Conservation (phyloP, 805 yeast species). For the Cyberlindnera galapagoensis region DNA sequence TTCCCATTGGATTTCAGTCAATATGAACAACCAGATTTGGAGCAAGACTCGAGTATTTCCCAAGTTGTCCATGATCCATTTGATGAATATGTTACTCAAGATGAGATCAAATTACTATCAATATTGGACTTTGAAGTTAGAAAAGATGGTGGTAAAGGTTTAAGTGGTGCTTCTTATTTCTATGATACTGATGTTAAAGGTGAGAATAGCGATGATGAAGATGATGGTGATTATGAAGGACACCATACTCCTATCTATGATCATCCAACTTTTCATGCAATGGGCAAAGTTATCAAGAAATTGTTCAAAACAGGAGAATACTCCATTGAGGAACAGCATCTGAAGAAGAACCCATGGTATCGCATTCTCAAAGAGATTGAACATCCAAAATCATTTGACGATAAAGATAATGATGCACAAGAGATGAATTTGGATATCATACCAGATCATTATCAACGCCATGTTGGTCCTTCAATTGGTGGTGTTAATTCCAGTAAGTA, state of each 20-base stretch:
- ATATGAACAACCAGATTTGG: conserved; percentile 3
- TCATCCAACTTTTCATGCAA: conserved; percentile 2
- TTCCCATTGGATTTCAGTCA: conserved; percentile 10
- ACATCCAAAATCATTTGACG: neutral
- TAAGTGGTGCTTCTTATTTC: conserved; percentile 11
- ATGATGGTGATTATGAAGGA: conserved; percentile 1
- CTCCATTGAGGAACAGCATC: conserved; percentile 5
- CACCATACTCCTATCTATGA: too few species aligned
- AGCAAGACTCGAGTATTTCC: too few species aligned
- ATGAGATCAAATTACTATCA: conserved; percentile 18
- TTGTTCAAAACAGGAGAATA: conserved; percentile 6
- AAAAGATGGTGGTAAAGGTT: conserved; percentile 6
- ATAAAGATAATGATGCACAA: neutral
- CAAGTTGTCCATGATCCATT: too few species aligned
- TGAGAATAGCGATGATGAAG: conserved; percentile 5
- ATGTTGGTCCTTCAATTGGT: too few species aligned
- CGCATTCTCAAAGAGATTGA: conserved; percentile 13
- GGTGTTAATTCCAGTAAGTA: too few species aligned
- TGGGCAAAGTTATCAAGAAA: neutral
- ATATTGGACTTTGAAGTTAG: conserved; percentile 19
- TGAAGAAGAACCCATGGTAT: conserved; percentile 18
- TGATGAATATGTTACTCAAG: conserved; percentile 9
- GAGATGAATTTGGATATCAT: neutral
- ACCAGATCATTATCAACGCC: too few species aligned
- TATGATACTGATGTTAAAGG: conserved; percentile 8